Evolutionary conservation across 768 basidiomycete species (phyloP).

Genomic region (Rhodocollybia butyracea): DNA sequence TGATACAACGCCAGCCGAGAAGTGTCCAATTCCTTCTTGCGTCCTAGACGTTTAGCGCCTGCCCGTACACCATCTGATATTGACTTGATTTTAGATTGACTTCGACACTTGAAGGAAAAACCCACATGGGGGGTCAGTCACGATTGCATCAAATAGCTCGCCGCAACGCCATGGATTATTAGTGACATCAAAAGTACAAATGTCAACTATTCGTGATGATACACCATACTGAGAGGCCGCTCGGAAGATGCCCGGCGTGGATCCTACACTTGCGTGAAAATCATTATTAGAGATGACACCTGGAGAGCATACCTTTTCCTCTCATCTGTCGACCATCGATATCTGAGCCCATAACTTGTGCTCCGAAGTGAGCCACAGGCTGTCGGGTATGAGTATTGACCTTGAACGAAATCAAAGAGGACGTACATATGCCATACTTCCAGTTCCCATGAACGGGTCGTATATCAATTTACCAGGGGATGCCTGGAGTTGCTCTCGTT

Average conservation of each 20-base stretch:
- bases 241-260: conserved; percentile 67
- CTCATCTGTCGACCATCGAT: conserved; percentile 98
- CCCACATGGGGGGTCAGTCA: conserved; percentile 94
- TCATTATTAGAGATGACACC: not conserved
- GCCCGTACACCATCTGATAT: conserved; percentile 86
- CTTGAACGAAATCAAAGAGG: not conserved
- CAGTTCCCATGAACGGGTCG: conserved; percentile 94
- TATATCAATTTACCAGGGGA: conserved; percentile 88
- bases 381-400: conserved; percentile 24
- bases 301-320: conserved; percentile 65
- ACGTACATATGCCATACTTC: conserved; percentile 84
- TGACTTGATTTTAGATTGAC: not conserved
- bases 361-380: conserved; percentile 88
- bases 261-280: conserved; percentile 23
- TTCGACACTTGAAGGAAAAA: conserved; percentile 1
- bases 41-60: conserved; percentile 78
- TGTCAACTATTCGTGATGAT: conserved; percentile 68
- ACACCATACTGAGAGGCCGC: conserved; percentile 87
- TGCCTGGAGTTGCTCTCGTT: conserved; percentile 49
- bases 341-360: conserved; percentile 85
- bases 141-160: conserved; percentile 87
- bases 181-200: conserved; percentile 92
- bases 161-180: conserved; percentile 86
- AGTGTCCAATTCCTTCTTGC: conserved; percentile 49
- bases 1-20: conserved; percentile 32